phyloP scores from a whole-genome alignment of 2,329 filamentous ascomycete genomes.

The Pleomassaria siparia region DNA sequence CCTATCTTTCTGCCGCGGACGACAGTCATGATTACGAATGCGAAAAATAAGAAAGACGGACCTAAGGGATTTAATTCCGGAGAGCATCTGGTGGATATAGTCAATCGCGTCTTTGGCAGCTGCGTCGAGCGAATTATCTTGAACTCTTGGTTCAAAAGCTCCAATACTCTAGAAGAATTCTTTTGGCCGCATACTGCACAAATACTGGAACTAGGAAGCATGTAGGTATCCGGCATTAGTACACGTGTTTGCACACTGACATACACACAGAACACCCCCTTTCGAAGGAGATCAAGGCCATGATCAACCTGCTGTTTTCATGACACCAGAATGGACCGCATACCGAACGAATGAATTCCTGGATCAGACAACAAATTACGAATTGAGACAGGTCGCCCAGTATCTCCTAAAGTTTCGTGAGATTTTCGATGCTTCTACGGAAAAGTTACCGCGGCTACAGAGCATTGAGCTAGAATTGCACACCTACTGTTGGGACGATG shows the following conservation, averaged over 20 bases:
- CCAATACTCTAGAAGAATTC: conserved; percentile 2
- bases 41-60: neutral
- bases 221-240: neutral
- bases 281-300: neutral
- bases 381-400: neutral
- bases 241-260: neutral
- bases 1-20: conserved; percentile 10
- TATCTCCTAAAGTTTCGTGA: conserved; percentile 12
- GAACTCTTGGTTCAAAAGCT: neutral
- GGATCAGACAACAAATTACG: neutral
- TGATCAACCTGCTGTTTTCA: conserved; percentile 2
- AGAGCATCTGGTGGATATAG: conserved; percentile 10
- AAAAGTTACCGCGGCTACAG: conserved; percentile 7
- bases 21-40: conserved; percentile 7
- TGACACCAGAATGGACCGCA: conserved; percentile 6
- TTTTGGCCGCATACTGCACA: conserved; percentile 7
- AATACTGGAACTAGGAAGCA: neutral
- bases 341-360: neutral
- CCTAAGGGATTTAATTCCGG: conserved; percentile 5
- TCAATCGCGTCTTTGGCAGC: conserved; percentile 10
- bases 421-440: conserved; percentile 7
- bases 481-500: neutral
- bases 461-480: conserved; percentile 11
- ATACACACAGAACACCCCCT: neutral
- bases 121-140: conserved; percentile 7